Conservation (phyloP, 257 asterid genomes). For the Penstemon eatonii region DNA sequence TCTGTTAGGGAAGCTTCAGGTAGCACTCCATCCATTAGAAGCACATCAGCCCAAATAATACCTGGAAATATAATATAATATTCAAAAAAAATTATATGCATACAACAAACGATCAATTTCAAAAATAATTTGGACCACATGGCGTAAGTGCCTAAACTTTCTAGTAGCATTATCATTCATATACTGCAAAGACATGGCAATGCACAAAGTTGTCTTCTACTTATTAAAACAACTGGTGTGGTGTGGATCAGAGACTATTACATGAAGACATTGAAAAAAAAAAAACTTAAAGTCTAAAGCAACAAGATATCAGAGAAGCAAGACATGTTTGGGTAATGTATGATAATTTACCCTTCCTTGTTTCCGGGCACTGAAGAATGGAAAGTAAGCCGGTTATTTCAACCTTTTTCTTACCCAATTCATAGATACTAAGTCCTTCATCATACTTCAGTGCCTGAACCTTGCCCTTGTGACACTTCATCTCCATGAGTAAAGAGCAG, state of each 20-base stretch:
- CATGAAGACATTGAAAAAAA: not conserved
- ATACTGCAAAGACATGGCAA: not conserved
- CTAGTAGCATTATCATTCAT: slow-evolving; percentile 10
- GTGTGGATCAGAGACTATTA: slow-evolving; percentile 5
- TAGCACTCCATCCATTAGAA: slow-evolving; percentile 79
- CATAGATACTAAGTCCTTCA: not conserved
- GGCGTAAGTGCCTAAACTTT: slow-evolving; percentile 11
- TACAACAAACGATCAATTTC: too few species aligned
- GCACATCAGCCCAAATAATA: slow-evolving; percentile 78
- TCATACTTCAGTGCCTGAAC: slow-evolving; percentile 7
- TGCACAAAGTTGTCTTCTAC: slow-evolving; percentile 4
- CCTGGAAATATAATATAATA: slow-evolving; percentile 46
- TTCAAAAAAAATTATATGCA: not conserved
- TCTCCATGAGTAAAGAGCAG: too few species aligned
- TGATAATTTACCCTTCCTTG: not conserved
- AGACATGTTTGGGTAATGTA: too few species aligned
- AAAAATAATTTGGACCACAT: not conserved
- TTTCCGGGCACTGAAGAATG: not conserved
- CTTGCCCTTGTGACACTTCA: not conserved
- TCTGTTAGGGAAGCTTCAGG: slow-evolving; percentile 80
- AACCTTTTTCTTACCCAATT: slow-evolving; percentile 1
- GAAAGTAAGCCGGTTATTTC: slow-evolving; percentile 9
- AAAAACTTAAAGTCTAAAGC: not conserved
- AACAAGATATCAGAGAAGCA: too few species aligned
- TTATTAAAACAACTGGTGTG: not conserved